A percentile compares a stretch with the other conserved stretches of the same genome.
These are phyloP conservation scores for Nakazawaea laoshanensis DNA, from an alignment of 805 yeast genomes.

Conservation along the genomic window DNA sequence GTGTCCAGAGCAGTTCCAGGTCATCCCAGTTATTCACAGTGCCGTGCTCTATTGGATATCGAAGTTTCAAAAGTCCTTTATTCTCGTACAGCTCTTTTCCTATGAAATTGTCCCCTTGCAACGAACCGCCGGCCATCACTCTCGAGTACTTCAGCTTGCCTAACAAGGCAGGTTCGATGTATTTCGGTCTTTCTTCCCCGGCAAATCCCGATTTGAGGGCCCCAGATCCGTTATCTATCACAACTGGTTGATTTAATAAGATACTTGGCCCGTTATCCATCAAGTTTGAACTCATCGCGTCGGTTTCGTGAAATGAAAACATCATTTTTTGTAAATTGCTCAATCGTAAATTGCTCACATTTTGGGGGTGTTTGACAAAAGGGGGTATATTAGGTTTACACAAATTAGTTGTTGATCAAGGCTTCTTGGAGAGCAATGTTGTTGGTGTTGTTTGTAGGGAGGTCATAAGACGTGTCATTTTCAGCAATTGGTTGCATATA, in stretches of 20 bases:
- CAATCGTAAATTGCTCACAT: neutral
- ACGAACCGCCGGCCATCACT: constrained; percentile 62
- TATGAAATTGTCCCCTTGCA: constrained; percentile 59
- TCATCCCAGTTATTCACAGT: constrained; percentile 76
- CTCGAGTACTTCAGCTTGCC: constrained; percentile 83
- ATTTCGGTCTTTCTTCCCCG: constrained; percentile 77
- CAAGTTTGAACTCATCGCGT: no score
- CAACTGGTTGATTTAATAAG: constrained; percentile 62
- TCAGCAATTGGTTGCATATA: neutral
- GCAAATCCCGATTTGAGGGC: constrained; percentile 85
- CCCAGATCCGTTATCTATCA: constrained; percentile 83
- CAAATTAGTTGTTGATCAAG: neutral
- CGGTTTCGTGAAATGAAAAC: neutral
- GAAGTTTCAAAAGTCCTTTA: constrained; percentile 66
- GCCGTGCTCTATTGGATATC: constrained; percentile 77
- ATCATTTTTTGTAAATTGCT: neutral
- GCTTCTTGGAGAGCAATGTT: constrained; percentile 7
- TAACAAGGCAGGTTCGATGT: constrained; percentile 51
- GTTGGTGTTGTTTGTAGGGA: constrained; percentile 4
- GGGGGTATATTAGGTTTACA: neutral
- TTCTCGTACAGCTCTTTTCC: constrained; percentile 70
- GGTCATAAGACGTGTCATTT: neutral
- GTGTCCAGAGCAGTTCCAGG: constrained; percentile 77
- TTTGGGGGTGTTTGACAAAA: neutral
- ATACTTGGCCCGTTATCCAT: constrained; percentile 8